Percentiles rank a stretch among this genome's conserved stretches.
These are phyloP conservation scores for Selaginella tamariscina DNA, from an alignment of 75 land plant species.

Conservation along the genomic window DNA sequence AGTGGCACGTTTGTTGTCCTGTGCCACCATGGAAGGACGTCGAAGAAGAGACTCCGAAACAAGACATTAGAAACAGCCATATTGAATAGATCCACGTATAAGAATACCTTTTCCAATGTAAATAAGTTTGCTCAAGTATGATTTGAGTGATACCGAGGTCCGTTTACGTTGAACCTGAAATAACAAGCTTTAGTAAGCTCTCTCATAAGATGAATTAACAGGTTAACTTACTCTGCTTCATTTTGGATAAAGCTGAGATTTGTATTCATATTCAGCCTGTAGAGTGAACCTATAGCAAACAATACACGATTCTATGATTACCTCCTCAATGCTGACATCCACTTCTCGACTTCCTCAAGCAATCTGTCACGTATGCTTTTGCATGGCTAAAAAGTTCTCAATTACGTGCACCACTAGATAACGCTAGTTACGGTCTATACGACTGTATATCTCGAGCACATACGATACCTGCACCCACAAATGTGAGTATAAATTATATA, in stretches of 20 bases:
- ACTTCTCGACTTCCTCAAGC: conserved; percentile 77
- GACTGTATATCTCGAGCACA: conserved; percentile 58
- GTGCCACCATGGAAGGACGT: conserved; percentile 39
- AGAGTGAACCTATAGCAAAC: background rate
- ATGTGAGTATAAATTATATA: background rate
- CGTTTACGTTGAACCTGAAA: conserved; percentile 67
- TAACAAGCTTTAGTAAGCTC: background rate
- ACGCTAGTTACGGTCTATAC: conserved; percentile 58
- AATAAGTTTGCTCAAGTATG: conserved; percentile 51
- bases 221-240: conserved; percentile 55
- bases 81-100: background rate
- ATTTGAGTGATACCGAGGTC: conserved; percentile 26
- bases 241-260: conserved; percentile 32
- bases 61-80: background rate
- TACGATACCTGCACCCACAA: conserved; percentile 53
- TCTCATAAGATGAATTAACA: background rate
- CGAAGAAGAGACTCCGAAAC: conserved; percentile 49
- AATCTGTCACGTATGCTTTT: conserved; percentile 32
- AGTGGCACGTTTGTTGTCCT: conserved; percentile 30
- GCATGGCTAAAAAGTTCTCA: background rate
- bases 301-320: conserved; percentile 9
- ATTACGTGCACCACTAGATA: too few relatives aligned
- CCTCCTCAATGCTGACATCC: conserved; percentile 97
- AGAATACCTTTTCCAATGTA: conserved; percentile 58
- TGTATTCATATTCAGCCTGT: conserved; percentile 49